Conservation (phyloP, 129 eudicot genomes). For the Glebionis coronaria region DNA sequence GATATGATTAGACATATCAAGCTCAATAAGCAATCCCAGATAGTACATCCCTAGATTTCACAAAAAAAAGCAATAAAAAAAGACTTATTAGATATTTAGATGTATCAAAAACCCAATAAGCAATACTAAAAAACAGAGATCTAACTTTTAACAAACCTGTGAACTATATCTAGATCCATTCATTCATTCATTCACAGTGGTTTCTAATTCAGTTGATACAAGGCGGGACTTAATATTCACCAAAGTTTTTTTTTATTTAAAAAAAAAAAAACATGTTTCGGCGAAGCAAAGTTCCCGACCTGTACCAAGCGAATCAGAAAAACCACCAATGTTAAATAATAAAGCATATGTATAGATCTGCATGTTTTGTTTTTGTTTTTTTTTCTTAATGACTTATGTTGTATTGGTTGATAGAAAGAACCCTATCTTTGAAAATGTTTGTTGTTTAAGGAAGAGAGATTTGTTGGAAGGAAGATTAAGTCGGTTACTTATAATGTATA, state of each 20-base stretch:
- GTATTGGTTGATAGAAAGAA: no score
- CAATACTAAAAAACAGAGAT: conserved; percentile 28
- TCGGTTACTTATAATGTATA: conserved; percentile 36
- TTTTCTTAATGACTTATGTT: no score
- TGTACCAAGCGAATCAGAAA: conserved; percentile 98
- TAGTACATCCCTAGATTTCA: no score
- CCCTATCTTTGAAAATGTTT: conserved; percentile 20
- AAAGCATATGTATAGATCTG: neutral
- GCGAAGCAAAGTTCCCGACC: conserved; percentile 89
- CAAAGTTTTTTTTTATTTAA: neutral
- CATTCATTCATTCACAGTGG: conserved; percentile 30
- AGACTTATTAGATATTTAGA: no score
- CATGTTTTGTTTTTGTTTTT: no score
- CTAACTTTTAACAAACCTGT: conserved; percentile 33
- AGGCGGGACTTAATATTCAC: conserved; percentile 56
- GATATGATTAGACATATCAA: no score
- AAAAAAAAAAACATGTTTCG: neutral
- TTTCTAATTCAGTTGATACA: conserved; percentile 82
- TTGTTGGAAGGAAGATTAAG: neutral
- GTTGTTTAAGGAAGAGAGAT: conserved; percentile 15
- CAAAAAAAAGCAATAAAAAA: no score
- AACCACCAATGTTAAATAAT: conserved; percentile 29
- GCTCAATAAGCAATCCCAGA: no score
- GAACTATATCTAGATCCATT: conserved; percentile 24
- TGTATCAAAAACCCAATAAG: neutral